Conservation (phyloP, 768 basidiomycete genomes). For the Boletales sp. region DNA sequence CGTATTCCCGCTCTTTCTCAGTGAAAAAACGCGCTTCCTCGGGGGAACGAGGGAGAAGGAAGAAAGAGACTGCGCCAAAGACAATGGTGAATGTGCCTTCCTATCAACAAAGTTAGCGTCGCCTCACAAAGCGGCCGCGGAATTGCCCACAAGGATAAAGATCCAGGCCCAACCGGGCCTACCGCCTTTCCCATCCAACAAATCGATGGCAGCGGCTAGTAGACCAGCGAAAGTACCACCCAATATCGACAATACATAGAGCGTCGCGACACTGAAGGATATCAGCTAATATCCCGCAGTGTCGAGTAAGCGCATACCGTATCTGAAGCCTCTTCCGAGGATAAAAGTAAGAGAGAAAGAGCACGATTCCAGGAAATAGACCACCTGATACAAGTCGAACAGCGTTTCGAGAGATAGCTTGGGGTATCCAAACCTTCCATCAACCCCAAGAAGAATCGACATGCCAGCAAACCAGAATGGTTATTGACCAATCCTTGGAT, state of each 20-base stretch:
- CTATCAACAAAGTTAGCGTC: conserved; percentile 11
- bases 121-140: not conserved
- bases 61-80: conserved; percentile 51
- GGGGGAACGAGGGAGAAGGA: conserved; percentile 46
- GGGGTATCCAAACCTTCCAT: conserved; percentile 47
- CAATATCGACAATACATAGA: too few relatives aligned
- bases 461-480: conserved; percentile 52
- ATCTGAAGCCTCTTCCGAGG: conserved; percentile 29
- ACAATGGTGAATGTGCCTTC: conserved; percentile 63
- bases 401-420: not conserved
- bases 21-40: conserved; percentile 48
- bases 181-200: conserved; percentile 51
- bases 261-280: conserved; percentile 33
- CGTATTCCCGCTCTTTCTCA: conserved; percentile 45
- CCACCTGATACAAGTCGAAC: conserved; percentile 39
- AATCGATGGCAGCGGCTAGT: conserved; percentile 55
- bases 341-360: conserved; percentile 53
- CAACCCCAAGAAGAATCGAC: conserved; percentile 49
- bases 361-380: conserved; percentile 53
- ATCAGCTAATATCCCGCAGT: not conserved
- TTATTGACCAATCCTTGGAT: conserved; percentile 40
- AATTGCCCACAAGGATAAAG: conserved; percentile 43
- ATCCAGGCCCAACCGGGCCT: conserved; percentile 62
- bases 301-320: conserved; percentile 3
- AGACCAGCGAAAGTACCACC: conserved; percentile 65